phyloP scores from a whole-genome alignment of 2,329 filamentous ascomycete genomes.

The Sarocladium strictum region DNA sequence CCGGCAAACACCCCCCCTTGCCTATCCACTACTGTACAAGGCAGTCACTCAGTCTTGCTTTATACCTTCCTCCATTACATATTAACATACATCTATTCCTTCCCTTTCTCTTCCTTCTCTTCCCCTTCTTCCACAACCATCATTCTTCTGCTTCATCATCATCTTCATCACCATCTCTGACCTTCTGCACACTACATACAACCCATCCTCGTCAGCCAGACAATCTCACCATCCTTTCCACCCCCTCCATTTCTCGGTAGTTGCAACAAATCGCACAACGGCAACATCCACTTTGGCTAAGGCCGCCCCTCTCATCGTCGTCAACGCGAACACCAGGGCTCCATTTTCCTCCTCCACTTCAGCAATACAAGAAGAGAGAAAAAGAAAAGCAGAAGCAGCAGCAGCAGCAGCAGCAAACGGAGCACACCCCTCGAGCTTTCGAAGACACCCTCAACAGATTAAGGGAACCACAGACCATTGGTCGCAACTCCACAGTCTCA shows the following conservation, averaged over 20 bases:
- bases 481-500: not conserved
- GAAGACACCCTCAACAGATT: not conserved
- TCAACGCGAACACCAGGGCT: not conserved
- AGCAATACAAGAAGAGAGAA: not conserved
- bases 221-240: not conserved
- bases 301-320: not conserved
- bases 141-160: not conserved
- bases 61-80: not conserved
- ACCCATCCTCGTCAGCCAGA: too few species aligned
- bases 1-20: not conserved
- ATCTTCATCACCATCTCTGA: not conserved
- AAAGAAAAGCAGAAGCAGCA: not conserved
- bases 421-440: too few species aligned
- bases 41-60: not conserved
- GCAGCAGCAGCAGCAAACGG: not conserved
- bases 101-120: constrained; percentile 3
- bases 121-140: not conserved
- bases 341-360: not conserved
- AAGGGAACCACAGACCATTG: not conserved
- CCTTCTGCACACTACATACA: too few species aligned
- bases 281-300: not conserved
- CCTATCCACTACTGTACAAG: not conserved
- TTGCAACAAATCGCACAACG: not conserved
- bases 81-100: constrained; percentile 7
- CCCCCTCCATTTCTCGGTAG: not conserved